Evolutionary conservation across 768 basidiomycete species (phyloP), one percentile per base, ranked within the genome.

Genomic region (Pholiota molesta): DNA sequence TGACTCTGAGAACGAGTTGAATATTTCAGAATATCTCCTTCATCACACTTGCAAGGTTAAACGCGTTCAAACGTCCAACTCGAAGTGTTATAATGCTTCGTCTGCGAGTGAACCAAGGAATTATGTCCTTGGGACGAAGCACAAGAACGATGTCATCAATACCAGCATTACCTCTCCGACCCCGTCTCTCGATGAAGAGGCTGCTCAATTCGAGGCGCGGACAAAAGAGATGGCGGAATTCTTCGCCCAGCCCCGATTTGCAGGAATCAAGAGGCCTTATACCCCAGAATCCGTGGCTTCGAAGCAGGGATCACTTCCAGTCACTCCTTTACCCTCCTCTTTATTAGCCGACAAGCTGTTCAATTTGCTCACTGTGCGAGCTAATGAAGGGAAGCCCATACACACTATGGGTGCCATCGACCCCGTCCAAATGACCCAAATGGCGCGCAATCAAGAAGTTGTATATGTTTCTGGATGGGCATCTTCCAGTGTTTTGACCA

Each of bases 391-490:
- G 31, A 79, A 80, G 65, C 94, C 95, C 0, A 84, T 97, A 13
- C 92, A 94, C 68, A 97, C 95, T 1, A 89, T 96, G 86, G 95
- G 95, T 42, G 94, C 93, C 4, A 90, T 97, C 63, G 96, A 97
- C 72, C 94, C 95, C 0, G 85, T 95, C 14, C 95, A 94, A 77
- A 93, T 95, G 91, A 95, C 93, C 0, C 95, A 97, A 77, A 94
- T 94, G 92, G 95, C 93, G 8, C 79, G 78, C 56, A 84, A 92
- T 68, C 91, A 93, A 69, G 91, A 97, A 71, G 88, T 91, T 35
- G 85, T 95, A 2, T 98, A 98, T 68, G 79, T 98, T n/a, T 92
- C 91, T 54, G 95, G 96, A 10, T 97, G 95, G 95, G 94, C 92
- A 14, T 83, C 87, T 26, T 92, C 90, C 47, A 94, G 91, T 66